phyloP scores from a whole-genome alignment of 164 flowering plant genomes.

The Magnolia sinica region DNA sequence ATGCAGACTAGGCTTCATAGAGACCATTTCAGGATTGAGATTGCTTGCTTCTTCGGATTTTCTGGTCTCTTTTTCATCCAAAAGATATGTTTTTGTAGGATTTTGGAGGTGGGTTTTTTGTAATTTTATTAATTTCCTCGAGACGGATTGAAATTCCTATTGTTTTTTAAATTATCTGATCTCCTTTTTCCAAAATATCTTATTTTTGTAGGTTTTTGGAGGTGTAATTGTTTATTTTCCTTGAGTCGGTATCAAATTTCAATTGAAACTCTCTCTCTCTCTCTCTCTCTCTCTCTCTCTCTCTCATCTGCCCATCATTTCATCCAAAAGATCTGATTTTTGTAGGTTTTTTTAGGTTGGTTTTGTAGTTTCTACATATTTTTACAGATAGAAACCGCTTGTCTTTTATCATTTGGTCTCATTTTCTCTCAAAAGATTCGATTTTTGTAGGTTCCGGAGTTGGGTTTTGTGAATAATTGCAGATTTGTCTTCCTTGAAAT shows the following conservation, averaged over 20 bases:
- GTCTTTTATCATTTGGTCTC: background rate
- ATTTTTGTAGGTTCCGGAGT: conserved; percentile 1
- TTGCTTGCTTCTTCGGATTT: background rate
- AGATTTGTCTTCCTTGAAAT: background rate
- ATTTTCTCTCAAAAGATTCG: background rate
- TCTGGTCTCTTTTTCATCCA: background rate
- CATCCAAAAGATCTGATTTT: background rate
- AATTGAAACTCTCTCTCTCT: too few species aligned
- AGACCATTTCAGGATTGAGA: background rate
- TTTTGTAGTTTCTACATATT: background rate
- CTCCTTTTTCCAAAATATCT: background rate
- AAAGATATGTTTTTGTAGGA: background rate
- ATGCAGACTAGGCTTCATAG: background rate
- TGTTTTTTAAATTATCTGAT: background rate
- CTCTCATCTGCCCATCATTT: too few species aligned
- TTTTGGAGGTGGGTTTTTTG: background rate
- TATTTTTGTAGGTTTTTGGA: background rate
- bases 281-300: too few species aligned
- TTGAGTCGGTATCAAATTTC: background rate
- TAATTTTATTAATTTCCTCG: background rate
- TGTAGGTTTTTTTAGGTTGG: background rate
- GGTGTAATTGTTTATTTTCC: background rate
- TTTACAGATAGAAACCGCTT: background rate
- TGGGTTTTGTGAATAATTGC: background rate
- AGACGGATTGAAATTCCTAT: background rate